Conservation (phyloP, 2,329 filamentous ascomycete genomes). For the Trichoderma sp. region DNA sequence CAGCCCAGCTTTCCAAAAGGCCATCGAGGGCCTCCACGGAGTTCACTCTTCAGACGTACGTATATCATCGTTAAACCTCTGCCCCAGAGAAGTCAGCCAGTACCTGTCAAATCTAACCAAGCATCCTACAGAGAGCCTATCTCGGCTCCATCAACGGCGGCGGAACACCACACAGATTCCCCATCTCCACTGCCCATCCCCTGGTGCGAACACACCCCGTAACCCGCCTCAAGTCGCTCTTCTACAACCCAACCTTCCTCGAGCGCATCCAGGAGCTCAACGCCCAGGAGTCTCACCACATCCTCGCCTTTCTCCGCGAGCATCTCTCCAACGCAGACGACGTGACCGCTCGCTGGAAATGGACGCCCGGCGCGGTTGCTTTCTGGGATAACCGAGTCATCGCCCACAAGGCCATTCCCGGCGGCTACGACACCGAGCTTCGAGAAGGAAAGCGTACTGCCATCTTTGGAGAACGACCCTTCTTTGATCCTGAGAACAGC, state of each 20-base stretch:
- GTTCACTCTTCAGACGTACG: conserved; percentile 28
- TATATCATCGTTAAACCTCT: not conserved
- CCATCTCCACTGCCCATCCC: conserved; percentile 27
- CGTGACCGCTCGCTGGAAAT: conserved; percentile 28
- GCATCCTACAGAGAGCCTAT: conserved; percentile 3
- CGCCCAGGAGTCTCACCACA: conserved; percentile 25
- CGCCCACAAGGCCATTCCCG: conserved; percentile 26
- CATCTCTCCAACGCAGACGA: conserved; percentile 28
- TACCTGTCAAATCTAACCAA: not conserved
- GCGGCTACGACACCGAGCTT: conserved; percentile 24
- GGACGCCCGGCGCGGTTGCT: conserved; percentile 26
- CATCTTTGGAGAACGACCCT: conserved; percentile 25
- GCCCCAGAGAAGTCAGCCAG: not conserved
- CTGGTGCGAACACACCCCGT: conserved; percentile 28
- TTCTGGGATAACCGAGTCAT: conserved; percentile 29
- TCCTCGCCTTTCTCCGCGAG: conserved; percentile 28
- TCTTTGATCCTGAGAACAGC: conserved; percentile 28
- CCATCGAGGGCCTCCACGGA: conserved; percentile 25
- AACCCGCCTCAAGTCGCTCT: conserved; percentile 25
- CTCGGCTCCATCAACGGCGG: conserved; percentile 28
- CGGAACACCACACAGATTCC: conserved; percentile 27
- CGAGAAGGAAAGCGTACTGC: conserved; percentile 28
- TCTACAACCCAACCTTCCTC: conserved; percentile 26
- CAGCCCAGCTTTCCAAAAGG: conserved; percentile 26
- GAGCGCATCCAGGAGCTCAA: conserved; percentile 28